Percentiles rank a stretch among this genome's conserved stretches.
phyloP scores from a whole-genome alignment of 2,329 filamentous ascomycete genomes.

The Dactylellina cionopaga region DNA sequence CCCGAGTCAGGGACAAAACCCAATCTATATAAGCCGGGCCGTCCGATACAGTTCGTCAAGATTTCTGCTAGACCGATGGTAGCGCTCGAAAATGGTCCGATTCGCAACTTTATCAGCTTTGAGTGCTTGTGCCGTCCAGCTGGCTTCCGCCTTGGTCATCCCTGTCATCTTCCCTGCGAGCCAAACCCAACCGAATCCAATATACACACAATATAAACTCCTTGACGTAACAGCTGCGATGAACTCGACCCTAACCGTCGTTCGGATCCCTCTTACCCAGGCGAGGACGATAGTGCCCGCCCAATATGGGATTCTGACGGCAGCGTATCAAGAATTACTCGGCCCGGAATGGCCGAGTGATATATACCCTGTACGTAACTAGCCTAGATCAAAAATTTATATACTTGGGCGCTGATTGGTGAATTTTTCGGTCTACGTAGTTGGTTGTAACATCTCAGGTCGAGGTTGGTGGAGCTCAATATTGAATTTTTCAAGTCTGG shows the following conservation, averaged over 20 bases:
- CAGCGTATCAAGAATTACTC: conserved; percentile 64
- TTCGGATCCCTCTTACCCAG: conserved; percentile 65
- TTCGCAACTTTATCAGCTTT: too few species aligned
- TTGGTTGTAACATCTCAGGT: conserved; percentile 64
- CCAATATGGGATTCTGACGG: conserved; percentile 65
- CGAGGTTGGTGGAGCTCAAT: too few species aligned
- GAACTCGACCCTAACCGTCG: conserved; percentile 66
- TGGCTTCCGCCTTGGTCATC: too few species aligned
- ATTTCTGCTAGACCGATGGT: too few species aligned
- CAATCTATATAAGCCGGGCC: too few species aligned
- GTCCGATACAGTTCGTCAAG: too few species aligned
- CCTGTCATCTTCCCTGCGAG: background rate
- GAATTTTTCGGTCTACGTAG: too few species aligned
- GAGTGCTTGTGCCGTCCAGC: too few species aligned
- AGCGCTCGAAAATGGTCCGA: too few species aligned
- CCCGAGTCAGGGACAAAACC: too few species aligned
- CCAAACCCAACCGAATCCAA: conserved; percentile 64
- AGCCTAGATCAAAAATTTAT: background rate
- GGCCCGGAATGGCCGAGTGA: conserved; percentile 65
- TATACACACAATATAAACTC: conserved; percentile 63
- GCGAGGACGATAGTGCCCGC: conserved; percentile 65
- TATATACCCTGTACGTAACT: conserved; percentile 65
- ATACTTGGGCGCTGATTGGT: too few species aligned
- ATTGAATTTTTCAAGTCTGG: too few species aligned
- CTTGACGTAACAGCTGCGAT: conserved; percentile 66